A percentile compares a stretch with the other conserved stretches of the same genome.
Evolutionary conservation across 331 rosid species (phyloP).

Genomic region (Malus hybrid): DNA sequence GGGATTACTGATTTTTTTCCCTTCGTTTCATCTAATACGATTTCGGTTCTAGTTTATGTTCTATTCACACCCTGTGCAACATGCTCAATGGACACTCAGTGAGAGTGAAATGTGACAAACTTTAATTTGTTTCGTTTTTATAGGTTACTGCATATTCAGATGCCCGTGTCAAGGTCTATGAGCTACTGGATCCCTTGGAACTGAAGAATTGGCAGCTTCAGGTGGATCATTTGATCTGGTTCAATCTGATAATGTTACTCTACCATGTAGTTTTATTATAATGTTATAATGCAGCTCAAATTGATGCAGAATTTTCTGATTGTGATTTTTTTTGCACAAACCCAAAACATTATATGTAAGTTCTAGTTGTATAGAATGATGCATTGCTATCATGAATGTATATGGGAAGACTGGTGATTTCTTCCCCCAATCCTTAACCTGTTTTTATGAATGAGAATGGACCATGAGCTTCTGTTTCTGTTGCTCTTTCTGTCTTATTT

Average conservation of each 20-base stretch:
- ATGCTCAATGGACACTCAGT: neutral
- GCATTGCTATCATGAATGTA: neutral
- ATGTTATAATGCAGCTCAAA: neutral
- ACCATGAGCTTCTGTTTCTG: neutral
- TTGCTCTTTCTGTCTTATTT: neutral
- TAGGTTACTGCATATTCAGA: slow-evolving; percentile 81
- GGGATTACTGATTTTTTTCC: neutral
- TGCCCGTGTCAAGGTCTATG: slow-evolving; percentile 62
- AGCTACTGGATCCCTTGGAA: slow-evolving; percentile 74
- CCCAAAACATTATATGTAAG: neutral
- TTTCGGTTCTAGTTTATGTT: neutral
- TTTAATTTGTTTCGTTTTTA: neutral
- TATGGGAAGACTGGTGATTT: neutral
- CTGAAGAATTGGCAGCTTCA: slow-evolving; percentile 86
- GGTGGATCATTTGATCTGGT: slow-evolving; percentile 41
- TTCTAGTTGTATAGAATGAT: neutral
- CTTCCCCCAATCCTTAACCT: neutral
- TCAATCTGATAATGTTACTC: neutral
- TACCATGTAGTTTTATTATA: neutral
- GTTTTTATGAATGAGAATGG: neutral
- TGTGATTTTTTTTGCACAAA: neutral
- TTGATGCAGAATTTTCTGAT: neutral
- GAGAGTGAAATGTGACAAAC: neutral
- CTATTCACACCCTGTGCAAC: neutral
- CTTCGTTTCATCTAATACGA: neutral